Evolutionary conservation across 768 basidiomycete species (phyloP).

Genomic region (Floccularia luteovirens): DNA sequence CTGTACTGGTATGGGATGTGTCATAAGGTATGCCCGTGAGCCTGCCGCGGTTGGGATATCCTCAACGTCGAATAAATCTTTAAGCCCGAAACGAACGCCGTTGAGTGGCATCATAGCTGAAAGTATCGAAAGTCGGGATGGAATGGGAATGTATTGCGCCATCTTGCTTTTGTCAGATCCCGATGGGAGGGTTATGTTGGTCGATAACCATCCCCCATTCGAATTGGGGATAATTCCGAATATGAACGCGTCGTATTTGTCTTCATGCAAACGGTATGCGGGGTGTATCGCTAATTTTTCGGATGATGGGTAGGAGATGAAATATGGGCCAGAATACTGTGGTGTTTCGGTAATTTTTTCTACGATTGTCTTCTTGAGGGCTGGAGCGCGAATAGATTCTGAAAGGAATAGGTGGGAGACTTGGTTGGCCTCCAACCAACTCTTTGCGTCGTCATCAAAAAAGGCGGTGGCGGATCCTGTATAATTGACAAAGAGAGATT

Average conservation of each 20-base stretch:
- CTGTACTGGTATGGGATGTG: constrained; percentile 22
- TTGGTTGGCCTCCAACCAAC: constrained; percentile 16
- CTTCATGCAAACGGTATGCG: constrained; percentile 31
- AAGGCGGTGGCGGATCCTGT: constrained; percentile 14
- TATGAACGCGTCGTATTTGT: constrained; percentile 34
- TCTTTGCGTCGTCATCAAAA: constrained; percentile 16
- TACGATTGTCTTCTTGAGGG: constrained; percentile 8
- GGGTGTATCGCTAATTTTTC: constrained; percentile 10
- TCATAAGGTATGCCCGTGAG: constrained; percentile 20
- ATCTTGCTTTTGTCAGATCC: constrained; percentile 8
- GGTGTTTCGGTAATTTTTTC: constrained; percentile 10
- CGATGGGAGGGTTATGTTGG: constrained; percentile 18
- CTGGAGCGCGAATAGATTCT: constrained; percentile 10
- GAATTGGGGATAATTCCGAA: constrained; percentile 32
- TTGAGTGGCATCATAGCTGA: constrained; percentile 23
- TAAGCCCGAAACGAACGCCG: constrained; percentile 41
- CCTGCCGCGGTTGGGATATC: constrained; percentile 27
- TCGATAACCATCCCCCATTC: constrained; percentile 22
- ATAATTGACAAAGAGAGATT: constrained; percentile 20
- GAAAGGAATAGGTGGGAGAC: constrained; percentile 16
- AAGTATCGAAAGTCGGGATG: constrained; percentile 35
- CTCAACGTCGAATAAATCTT: constrained; percentile 30
- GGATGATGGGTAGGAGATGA: constrained; percentile 9
- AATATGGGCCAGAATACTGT: constrained; percentile 21
- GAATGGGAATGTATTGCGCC: constrained; percentile 35